Evolutionary conservation across 2,329 filamentous ascomycete genomes (phyloP).

Genomic region (Emergomyces orientalis): DNA sequence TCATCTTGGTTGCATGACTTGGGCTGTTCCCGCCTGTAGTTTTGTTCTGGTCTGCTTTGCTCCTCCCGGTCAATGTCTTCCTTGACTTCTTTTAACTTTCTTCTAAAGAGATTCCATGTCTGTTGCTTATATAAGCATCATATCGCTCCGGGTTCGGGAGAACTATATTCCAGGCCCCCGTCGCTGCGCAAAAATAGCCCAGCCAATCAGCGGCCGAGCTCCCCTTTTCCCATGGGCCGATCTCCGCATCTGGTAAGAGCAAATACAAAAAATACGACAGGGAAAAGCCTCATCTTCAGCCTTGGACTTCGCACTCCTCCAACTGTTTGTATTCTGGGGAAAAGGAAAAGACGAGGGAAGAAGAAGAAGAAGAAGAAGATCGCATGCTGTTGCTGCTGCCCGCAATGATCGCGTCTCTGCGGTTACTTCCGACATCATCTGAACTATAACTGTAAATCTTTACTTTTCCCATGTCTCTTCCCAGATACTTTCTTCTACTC

Average conservation of each 20-base stretch:
- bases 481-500: background rate
- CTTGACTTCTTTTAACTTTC: no score
- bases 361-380: background rate
- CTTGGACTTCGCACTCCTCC: background rate
- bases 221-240: background rate
- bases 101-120: no score
- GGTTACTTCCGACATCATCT: background rate
- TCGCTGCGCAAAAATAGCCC: no score
- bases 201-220: slow-evolving; percentile 4
- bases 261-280: background rate
- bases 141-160: background rate
- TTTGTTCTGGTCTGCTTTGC: slow-evolving; percentile 6
- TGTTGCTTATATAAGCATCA: background rate
- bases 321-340: background rate
- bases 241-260: background rate
- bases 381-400: background rate
- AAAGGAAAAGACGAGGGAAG: background rate
- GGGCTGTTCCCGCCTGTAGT: slow-evolving; percentile 3
- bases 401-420: slow-evolving; percentile 4
- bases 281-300: background rate
- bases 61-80: slow-evolving; percentile 10
- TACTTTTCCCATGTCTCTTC: background rate
- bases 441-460: background rate
- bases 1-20: slow-evolving; percentile 56
- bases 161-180: background rate